Conservation (phyloP, 2,329 filamentous ascomycete species). For the Colletotrichum sp. region DNA sequence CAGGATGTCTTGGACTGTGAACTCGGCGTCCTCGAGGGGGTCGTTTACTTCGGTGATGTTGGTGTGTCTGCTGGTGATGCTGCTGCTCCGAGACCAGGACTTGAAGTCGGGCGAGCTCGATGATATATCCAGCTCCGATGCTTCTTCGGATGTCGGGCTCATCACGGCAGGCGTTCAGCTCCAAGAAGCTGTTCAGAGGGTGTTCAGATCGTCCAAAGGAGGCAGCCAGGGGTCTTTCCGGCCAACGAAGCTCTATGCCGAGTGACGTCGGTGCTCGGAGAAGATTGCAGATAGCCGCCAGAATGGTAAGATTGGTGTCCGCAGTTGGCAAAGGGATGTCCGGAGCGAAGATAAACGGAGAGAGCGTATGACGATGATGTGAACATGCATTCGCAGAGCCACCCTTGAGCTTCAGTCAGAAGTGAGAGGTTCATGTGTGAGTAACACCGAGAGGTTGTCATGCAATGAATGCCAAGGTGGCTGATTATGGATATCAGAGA, state of each 20-base stretch:
- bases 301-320: background rate
- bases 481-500: background rate
- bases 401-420: background rate
- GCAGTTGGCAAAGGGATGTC: background rate
- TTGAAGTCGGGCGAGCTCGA: background rate
- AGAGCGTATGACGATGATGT: background rate
- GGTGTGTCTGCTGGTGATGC: background rate
- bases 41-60: background rate
- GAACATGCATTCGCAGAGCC: background rate
- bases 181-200: background rate
- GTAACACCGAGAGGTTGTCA: background rate
- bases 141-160: background rate
- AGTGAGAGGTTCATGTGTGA: background rate
- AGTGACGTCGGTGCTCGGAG: background rate
- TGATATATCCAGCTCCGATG: conserved; percentile 3
- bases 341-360: background rate
- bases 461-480: background rate
- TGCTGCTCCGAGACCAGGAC: background rate
- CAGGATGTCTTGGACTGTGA: conserved; percentile 3
- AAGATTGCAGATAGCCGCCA: conserved; percentile 4
- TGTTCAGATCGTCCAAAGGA: background rate
- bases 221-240: background rate
- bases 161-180: background rate
- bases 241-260: background rate
- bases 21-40: background rate